These are phyloP conservation scores for Lentinula raphanica DNA, from an alignment of 768 basidiomycete species.

Conservation along the genomic window DNA sequence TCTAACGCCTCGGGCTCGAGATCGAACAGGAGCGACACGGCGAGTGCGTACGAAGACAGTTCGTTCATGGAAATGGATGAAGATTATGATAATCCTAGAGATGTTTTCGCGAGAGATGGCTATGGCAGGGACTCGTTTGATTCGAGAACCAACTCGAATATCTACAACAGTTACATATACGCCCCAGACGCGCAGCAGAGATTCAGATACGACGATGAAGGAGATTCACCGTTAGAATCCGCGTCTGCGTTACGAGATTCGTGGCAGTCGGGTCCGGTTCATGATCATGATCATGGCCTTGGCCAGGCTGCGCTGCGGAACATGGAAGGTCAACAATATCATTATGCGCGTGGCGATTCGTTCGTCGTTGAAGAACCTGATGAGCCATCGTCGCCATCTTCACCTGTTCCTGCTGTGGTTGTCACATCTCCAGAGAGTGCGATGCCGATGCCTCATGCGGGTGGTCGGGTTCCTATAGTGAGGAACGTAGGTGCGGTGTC, in stretches of 20 bases:
- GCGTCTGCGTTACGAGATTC: slow-evolving; percentile 33
- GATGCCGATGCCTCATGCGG: slow-evolving; percentile 12
- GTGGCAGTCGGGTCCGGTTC: slow-evolving; percentile 28
- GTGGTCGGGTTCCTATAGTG: slow-evolving; percentile 26
- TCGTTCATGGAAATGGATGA: not conserved
- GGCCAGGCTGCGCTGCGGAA: not conserved
- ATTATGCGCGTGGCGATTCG: slow-evolving; percentile 9
- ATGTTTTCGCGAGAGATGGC: slow-evolving; percentile 13
- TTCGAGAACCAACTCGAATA: not conserved
- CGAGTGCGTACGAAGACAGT: slow-evolving; percentile 16
- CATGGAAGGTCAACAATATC: slow-evolving; percentile 1
- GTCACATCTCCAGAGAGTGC: slow-evolving; percentile 40
- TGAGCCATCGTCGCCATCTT: slow-evolving; percentile 10
- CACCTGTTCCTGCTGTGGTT: slow-evolving; percentile 47
- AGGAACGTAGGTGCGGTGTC: slow-evolving; percentile 41
- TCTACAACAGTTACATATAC: not conserved
- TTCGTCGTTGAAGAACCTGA: not conserved
- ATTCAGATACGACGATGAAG: slow-evolving; percentile 31
- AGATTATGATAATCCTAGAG: slow-evolving; percentile 15
- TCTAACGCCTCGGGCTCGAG: slow-evolving; percentile 36
- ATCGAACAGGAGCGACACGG: slow-evolving; percentile 20
- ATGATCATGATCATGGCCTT: not conserved
- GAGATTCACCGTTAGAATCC: slow-evolving; percentile 38
- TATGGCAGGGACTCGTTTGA: slow-evolving; percentile 1
- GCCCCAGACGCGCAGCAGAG: slow-evolving; percentile 28